phyloP scores from a whole-genome alignment of 192 early-diverging fungal species.

The Haplosporangium gracile region DNA sequence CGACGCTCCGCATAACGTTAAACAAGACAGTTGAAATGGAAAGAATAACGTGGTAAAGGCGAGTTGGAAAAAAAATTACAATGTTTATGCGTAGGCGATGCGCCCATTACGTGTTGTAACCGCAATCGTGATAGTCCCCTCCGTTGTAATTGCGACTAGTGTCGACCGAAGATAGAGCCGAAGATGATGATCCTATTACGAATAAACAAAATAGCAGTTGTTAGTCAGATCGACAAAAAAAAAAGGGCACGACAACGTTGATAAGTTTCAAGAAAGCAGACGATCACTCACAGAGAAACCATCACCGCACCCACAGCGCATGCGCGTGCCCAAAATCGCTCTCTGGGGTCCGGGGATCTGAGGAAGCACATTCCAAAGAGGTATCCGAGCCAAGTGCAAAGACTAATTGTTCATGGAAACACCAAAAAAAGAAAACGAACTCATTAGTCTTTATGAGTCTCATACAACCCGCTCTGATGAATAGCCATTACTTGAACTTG shows the following conservation, averaged over 20 bases:
- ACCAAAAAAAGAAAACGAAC: not conserved
- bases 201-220: too few species aligned
- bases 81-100: too few species aligned
- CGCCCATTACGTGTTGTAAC: too few species aligned
- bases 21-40: too few species aligned
- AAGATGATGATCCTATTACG: conserved; percentile 21
- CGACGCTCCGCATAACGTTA: too few species aligned
- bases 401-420: not conserved
- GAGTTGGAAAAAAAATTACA: too few species aligned
- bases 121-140: not conserved
- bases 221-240: not conserved
- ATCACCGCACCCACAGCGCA: not conserved
- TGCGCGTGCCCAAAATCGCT: conserved; percentile 26
- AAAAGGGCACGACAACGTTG: not conserved
- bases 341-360: conserved; percentile 19
- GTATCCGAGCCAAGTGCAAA: conserved; percentile 42
- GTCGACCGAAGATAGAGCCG: conserved; percentile 19
- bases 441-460: not conserved
- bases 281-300: not conserved
- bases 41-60: too few species aligned
- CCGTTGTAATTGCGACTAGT: not conserved
- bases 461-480: not conserved
- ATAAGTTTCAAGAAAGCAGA: too few species aligned
- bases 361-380: conserved; percentile 38
- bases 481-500: too few species aligned